Percentiles rank a stretch among this genome's conserved stretches.
Evolutionary conservation across 1,139 yeast genomes (phyloP).

Genomic region (Eremothecium gossypii): DNA sequence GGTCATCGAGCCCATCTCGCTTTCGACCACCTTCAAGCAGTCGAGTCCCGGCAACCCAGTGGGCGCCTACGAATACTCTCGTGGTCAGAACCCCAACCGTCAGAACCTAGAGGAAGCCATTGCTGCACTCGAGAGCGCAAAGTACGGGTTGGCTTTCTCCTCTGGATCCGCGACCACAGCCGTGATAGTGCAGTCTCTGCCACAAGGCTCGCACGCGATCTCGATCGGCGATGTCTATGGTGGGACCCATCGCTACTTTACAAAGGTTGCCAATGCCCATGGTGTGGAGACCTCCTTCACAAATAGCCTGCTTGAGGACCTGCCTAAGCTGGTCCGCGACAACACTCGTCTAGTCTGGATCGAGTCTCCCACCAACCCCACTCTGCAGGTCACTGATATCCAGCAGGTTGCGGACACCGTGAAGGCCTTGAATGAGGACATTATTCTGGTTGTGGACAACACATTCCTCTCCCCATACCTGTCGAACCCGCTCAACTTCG

Average conservation of each 20-base stretch:
- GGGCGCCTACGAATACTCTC: conserved; percentile 76
- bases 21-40: conserved; percentile 83
- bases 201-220: conserved; percentile 64
- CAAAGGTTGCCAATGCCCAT: conserved; percentile 75
- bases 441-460: conserved; percentile 76
- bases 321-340: conserved; percentile 45
- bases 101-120: conserved; percentile 71
- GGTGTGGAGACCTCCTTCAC: conserved; percentile 68
- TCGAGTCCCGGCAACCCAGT: conserved; percentile 66
- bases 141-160: conserved; percentile 68
- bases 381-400: conserved; percentile 68
- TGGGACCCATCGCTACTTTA: conserved; percentile 87
- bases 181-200: conserved; percentile 62
- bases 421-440: conserved; percentile 37
- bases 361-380: conserved; percentile 86
- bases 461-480: conserved; percentile 91
- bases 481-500: conserved; percentile 73
- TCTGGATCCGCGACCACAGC: conserved; percentile 89
- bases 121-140: conserved; percentile 72
- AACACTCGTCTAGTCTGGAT: conserved; percentile 78
- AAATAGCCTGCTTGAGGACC: conserved; percentile 51
- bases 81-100: conserved; percentile 86
- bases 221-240: conserved; percentile 88
- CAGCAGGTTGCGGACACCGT: conserved; percentile 47
- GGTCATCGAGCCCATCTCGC: conserved; percentile 75